Evolutionary conservation across 1,139 yeast genomes (phyloP), one percentile per base, ranked within the genome.

Genomic region (Tardiomyces digboiensis): DNA sequence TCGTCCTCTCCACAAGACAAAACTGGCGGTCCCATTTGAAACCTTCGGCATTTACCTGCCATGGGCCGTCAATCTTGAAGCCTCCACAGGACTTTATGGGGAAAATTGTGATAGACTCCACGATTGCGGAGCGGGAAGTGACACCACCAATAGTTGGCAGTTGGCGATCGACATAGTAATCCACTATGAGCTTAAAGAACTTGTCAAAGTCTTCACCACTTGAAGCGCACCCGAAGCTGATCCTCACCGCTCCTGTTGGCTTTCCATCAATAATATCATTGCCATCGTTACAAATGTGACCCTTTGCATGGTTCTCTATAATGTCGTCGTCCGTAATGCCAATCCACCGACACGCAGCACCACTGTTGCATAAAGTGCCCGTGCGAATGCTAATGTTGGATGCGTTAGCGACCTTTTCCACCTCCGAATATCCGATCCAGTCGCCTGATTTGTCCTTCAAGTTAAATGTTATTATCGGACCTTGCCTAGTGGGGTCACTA

Each of bases 321-420:
- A 68, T 59, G 13, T 63, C 62, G 2, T 49, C 54, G 20, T 60
- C 62, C 3, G 52, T 48, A 8, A 62, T 43, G 1, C 57, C 56
- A 1, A 64, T 42, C 45, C 52, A 56, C 14, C 49, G 46, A 7
- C 57, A 48, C 12, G 64, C 57, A 2, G 67, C 67, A 1, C 75
- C 74, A 20, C 62, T 58, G 44, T 70, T 70, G 49, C 74, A 70
- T 20, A 68, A 49, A 0, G 71, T 65, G 2, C 74, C 74, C 1
- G 70, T 61, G 21, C 74, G 56, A 5, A 70, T 44, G 13, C 65
- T 59, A 16, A 70, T 59, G 22, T 55, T 56, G 13, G 53, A 54
- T 4, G 63, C 49, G 0, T 61, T 50, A 4, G 63, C 61, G 7
- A 61, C 55, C 38, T 54, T 58, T 29, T 64, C 72, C 43, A 70